These are phyloP conservation scores for Sporothrix schenckii DNA, from an alignment of 2,329 filamentous ascomycete genomes.

Conservation along the genomic window DNA sequence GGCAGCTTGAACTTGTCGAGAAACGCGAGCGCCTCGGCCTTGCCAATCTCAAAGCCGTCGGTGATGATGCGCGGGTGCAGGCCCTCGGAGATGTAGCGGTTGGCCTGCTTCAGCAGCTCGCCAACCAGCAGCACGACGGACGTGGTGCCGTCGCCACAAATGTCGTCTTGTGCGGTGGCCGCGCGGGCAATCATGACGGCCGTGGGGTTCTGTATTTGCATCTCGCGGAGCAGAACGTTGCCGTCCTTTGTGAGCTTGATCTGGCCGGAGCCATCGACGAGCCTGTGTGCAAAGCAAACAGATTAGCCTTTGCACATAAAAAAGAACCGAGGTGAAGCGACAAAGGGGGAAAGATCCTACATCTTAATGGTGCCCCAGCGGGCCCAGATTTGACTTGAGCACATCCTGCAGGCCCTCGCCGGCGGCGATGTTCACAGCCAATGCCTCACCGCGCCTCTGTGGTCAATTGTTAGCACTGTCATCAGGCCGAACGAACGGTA, in stretches of 20 bases:
- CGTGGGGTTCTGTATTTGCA: constrained; percentile 98
- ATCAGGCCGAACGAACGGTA: constrained; percentile 40
- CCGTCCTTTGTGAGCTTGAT: constrained; percentile 99
- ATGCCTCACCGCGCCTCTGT: constrained; percentile 92
- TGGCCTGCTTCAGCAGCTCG: constrained; percentile 95
- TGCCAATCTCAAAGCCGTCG: constrained; percentile 96
- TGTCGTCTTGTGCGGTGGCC: constrained; percentile 97
- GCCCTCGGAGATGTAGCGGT: constrained; percentile 95
- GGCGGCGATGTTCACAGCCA: constrained; percentile 94
- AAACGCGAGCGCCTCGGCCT: constrained; percentile 92
- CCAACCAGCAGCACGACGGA: constrained; percentile 94
- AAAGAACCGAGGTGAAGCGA: background rate
- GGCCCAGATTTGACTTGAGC: constrained; percentile 92
- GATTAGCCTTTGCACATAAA: constrained; percentile 38
- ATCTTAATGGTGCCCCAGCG: constrained; percentile 96
- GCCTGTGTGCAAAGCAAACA: constrained; percentile 48
- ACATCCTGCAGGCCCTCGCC: constrained; percentile 94
- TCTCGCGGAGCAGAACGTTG: constrained; percentile 77
- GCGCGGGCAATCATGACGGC: constrained; percentile 82
- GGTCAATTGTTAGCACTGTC: constrained; percentile 43
- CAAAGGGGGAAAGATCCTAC: constrained; percentile 50
- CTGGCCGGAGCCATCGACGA: constrained; percentile 73
- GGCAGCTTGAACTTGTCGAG: constrained; percentile 90
- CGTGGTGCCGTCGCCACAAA: constrained; percentile 96
- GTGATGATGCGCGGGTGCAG: constrained; percentile 95